Evolutionary conservation across 2,329 filamentous ascomycete genomes (phyloP).

Genomic region (Huntiella omanensis): DNA sequence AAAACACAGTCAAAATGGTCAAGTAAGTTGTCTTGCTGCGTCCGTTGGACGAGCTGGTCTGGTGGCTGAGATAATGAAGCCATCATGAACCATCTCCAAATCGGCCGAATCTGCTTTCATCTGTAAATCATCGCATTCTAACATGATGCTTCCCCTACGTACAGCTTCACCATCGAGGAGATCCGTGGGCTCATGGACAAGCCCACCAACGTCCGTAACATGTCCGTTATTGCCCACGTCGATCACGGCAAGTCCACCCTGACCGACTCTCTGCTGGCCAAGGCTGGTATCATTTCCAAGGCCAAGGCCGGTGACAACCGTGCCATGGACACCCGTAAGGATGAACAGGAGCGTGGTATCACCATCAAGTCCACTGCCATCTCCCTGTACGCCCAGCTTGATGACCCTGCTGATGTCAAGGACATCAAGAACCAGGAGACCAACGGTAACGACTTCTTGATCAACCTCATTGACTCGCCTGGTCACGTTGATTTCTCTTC

Average conservation of each 20-base stretch:
- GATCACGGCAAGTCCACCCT: constrained; percentile 99
- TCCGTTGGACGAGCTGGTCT: no score
- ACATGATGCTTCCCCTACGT: constrained; percentile 12
- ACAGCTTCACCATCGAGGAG: constrained; percentile 96
- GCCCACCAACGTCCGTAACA: constrained; percentile 68
- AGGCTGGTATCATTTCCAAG: constrained; percentile 97
- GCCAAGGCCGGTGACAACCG: constrained; percentile 91
- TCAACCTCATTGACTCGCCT: constrained; percentile 99
- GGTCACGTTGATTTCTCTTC: constrained; percentile 99
- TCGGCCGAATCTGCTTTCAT: neutral
- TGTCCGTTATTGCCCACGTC: constrained; percentile 99
- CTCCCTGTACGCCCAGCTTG: constrained; percentile 80
- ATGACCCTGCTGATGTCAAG: constrained; percentile 72
- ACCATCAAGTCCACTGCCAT: constrained; percentile 99
- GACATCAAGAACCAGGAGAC: constrained; percentile 80
- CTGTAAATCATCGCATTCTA: neutral
- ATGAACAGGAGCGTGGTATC: constrained; percentile 99
- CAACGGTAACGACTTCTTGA: constrained; percentile 90
- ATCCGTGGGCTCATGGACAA: constrained; percentile 64
- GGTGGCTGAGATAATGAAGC: no score
- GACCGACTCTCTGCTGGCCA: constrained; percentile 97
- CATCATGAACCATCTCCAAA: neutral
- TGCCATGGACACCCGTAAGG: constrained; percentile 89
- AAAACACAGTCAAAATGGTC: constrained; percentile 92
- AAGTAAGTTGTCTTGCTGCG: constrained; percentile 53